Conservation (phyloP, 2,329 filamentous ascomycete species). For the Aspergillus quadrilineatus region DNA sequence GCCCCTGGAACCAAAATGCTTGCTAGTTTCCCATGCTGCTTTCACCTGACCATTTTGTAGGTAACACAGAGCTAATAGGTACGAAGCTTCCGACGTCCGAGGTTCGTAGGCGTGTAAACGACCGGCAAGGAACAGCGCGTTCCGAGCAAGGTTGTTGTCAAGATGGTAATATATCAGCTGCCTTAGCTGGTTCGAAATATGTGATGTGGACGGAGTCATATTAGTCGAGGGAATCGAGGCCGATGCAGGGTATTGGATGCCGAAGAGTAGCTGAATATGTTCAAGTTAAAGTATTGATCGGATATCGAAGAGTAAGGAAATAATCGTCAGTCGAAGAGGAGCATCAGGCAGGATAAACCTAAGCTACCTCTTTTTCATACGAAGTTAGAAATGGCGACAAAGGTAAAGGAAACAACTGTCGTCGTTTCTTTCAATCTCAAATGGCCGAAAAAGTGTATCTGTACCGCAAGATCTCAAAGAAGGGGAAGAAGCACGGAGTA, state of each 20-base stretch:
- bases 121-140: slow-evolving; percentile 90
- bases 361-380: background rate
- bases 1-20: slow-evolving; percentile 67
- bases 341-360: slow-evolving; percentile 17
- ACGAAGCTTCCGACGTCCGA: slow-evolving; percentile 73
- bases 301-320: slow-evolving; percentile 5
- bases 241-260: slow-evolving; percentile 1
- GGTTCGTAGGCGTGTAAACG: slow-evolving; percentile 81
- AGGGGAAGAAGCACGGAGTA: slow-evolving; percentile 1
- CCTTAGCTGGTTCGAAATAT: slow-evolving; percentile 61
- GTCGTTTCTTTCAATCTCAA: slow-evolving; percentile 13
- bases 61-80: slow-evolving; percentile 82
- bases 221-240: slow-evolving; percentile 11
- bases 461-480: slow-evolving; percentile 7
- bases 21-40: slow-evolving; percentile 80
- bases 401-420: slow-evolving; percentile 20
- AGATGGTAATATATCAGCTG: slow-evolving; percentile 71
- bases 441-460: slow-evolving; percentile 2
- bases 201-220: slow-evolving; percentile 58
- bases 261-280: slow-evolving; percentile 15
- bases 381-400: slow-evolving; percentile 7
- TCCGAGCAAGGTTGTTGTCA: slow-evolving; percentile 85
- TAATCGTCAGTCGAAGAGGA: slow-evolving; percentile 1
- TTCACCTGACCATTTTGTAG: slow-evolving; percentile 78
- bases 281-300: slow-evolving; percentile 3